phyloP scores from a whole-genome alignment of 1,139 yeast genomes.

The Pichia sp. region DNA sequence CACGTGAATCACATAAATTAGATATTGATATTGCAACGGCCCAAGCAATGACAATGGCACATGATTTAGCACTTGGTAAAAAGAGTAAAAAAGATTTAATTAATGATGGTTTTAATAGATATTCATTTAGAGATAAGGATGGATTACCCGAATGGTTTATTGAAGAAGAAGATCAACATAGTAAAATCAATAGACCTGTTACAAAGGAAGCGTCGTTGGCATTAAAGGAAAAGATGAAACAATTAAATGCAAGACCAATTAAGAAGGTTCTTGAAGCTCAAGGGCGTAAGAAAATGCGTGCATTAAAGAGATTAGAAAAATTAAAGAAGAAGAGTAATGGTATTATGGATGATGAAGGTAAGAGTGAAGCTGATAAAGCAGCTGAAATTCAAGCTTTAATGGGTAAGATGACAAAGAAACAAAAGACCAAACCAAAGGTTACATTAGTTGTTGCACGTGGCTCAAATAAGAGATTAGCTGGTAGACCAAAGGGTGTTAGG shows the following conservation, averaged over 20 bases:
- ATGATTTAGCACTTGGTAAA: slow-evolving; percentile 87
- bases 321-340: slow-evolving; percentile 89
- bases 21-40: slow-evolving; percentile 83
- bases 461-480: slow-evolving; percentile 74
- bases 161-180: slow-evolving; percentile 85
- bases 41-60: slow-evolving; percentile 97
- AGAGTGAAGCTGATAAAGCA: slow-evolving; percentile 89
- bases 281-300: slow-evolving; percentile 95
- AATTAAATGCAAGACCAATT: slow-evolving; percentile 93
- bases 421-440: slow-evolving; percentile 71
- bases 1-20: slow-evolving; percentile 44
- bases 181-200: slow-evolving; percentile 81
- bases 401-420: slow-evolving; percentile 70
- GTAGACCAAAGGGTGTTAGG: slow-evolving; percentile 94
- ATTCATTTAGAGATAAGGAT: slow-evolving; percentile 85
- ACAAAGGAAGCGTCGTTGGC: slow-evolving; percentile 97
- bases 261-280: slow-evolving; percentile 96
- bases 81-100: slow-evolving; percentile 74
- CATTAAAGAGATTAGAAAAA: slow-evolving; percentile 80
- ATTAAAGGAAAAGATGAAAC: slow-evolving; percentile 79
- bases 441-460: slow-evolving; percentile 91
- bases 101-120: slow-evolving; percentile 87
- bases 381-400: slow-evolving; percentile 84
- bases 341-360: slow-evolving; percentile 80
- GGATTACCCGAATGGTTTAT: slow-evolving; percentile 93